Evolutionary conservation across 2,329 filamentous ascomycete species (phyloP).

Genomic region (Gliomastix tumulicola): DNA sequence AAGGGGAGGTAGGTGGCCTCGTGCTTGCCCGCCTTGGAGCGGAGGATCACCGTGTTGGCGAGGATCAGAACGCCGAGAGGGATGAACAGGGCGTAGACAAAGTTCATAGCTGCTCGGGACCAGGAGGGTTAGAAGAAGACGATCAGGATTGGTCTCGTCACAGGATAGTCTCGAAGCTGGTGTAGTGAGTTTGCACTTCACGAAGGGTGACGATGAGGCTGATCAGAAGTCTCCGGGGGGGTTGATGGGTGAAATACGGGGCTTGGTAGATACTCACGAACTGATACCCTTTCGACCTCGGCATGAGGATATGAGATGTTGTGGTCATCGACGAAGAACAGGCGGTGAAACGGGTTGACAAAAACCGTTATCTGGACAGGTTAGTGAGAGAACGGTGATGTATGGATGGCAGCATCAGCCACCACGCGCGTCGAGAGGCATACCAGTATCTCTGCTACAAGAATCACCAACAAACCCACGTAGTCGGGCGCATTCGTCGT

Average conservation of each 20-base stretch:
- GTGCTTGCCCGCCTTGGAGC: conserved; percentile 66
- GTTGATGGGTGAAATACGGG: too few species aligned
- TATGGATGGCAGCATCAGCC: neutral
- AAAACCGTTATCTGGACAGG: conserved; percentile 20
- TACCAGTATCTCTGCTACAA: conserved; percentile 59
- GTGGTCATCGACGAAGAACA: conserved; percentile 85
- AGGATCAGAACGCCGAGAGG: conserved; percentile 61
- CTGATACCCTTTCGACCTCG: conserved; percentile 72
- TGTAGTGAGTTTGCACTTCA: too few species aligned
- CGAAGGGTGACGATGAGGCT: too few species aligned
- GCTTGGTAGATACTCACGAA: conserved; percentile 53
- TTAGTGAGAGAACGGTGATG: too few species aligned
- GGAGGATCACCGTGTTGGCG: conserved; percentile 52
- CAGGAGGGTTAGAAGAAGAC: too few species aligned
- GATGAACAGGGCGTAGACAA: conserved; percentile 69
- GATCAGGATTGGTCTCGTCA: neutral
- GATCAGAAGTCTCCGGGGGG: too few species aligned
- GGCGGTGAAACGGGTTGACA: conserved; percentile 82
- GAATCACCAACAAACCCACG: conserved; percentile 65
- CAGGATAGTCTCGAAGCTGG: too few species aligned
- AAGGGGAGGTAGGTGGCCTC: conserved; percentile 83
- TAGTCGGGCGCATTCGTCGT: conserved; percentile 87
- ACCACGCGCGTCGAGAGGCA: conserved; percentile 9
- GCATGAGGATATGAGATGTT: conserved; percentile 84
- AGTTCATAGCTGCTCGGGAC: conserved; percentile 53